Conservation (phyloP, 306 rosid species). For the Myrica gale region DNA sequence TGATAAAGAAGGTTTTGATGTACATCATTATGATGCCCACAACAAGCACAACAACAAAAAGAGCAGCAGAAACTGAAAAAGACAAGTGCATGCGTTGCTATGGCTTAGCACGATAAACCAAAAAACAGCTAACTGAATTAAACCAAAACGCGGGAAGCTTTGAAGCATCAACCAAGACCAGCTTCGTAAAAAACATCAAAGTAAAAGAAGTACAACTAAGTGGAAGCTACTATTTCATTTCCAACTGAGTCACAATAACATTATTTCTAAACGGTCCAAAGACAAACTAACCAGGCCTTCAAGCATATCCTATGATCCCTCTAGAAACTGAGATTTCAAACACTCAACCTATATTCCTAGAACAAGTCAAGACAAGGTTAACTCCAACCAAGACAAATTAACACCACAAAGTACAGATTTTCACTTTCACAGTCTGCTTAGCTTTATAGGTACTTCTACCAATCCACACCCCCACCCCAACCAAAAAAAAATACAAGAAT, state of each 20-base stretch:
- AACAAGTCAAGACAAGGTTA: neutral
- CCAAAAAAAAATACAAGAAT: no score
- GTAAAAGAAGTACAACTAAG: neutral
- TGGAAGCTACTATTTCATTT: neutral
- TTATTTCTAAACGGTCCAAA: neutral
- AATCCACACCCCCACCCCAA: no score
- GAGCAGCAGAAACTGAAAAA: neutral
- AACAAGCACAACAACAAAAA: neutral
- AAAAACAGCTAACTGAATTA: neutral
- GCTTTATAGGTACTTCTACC: neutral
- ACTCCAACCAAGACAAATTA: neutral
- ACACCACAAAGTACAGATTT: neutral
- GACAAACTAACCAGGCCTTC: constrained; percentile 2
- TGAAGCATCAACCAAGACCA: constrained; percentile 2
- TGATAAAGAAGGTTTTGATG: neutral
- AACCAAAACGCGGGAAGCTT: neutral
- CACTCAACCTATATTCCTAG: neutral
- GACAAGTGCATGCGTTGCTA: neutral
- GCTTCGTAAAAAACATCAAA: neutral
- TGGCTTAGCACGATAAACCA: neutral
- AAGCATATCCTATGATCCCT: neutral
- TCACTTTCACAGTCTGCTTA: neutral
- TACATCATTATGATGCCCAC: neutral
- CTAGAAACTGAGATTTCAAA: neutral
- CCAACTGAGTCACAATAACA: neutral